phyloP scores from a whole-genome alignment of 2,329 filamentous ascomycete genomes.

The Fusarium algeriense region DNA sequence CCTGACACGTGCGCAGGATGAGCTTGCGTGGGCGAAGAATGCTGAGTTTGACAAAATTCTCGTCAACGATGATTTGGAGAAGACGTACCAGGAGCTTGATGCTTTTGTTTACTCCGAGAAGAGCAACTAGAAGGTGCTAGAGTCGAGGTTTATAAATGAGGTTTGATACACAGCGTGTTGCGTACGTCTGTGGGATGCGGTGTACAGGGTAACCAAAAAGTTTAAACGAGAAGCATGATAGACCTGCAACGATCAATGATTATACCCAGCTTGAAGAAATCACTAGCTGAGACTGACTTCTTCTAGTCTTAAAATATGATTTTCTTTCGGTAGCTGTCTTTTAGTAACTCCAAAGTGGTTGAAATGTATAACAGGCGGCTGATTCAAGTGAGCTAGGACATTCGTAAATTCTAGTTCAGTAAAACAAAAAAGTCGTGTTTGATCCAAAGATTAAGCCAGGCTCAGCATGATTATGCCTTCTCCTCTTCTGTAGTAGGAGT shows the following conservation, averaged over 20 bases:
- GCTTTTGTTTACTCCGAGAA: constrained; percentile 57
- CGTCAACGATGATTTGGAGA: constrained; percentile 60
- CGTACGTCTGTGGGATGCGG: not conserved
- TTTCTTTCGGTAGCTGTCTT: not conserved
- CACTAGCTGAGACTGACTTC: not conserved
- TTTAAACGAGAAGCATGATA: constrained; percentile 32
- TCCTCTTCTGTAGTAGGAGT: too few relatives aligned
- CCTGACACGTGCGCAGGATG: constrained; percentile 76
- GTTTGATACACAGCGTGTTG: constrained; percentile 8
- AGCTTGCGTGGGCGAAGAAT: constrained; percentile 78
- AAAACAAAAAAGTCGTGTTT: too few relatives aligned
- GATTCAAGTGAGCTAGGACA: too few relatives aligned
- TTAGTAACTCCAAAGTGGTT: too few relatives aligned
- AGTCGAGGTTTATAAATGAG: not conserved
- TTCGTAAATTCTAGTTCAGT: too few relatives aligned
- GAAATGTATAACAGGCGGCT: too few relatives aligned
- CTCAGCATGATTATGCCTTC: too few relatives aligned
- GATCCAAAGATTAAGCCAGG: too few relatives aligned
- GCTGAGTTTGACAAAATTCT: constrained; percentile 63
- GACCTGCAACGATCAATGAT: constrained; percentile 31
- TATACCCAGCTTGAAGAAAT: not conserved
- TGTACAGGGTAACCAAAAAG: constrained; percentile 8
- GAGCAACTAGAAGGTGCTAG: constrained; percentile 9
- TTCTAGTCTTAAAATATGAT: too few relatives aligned
- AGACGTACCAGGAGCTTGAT: constrained; percentile 66